Percentiles rank a stretch among this genome's conserved stretches.
Conservation (phyloP, 257 asterid genomes). For the Jaltomata sinuosa region DNA sequence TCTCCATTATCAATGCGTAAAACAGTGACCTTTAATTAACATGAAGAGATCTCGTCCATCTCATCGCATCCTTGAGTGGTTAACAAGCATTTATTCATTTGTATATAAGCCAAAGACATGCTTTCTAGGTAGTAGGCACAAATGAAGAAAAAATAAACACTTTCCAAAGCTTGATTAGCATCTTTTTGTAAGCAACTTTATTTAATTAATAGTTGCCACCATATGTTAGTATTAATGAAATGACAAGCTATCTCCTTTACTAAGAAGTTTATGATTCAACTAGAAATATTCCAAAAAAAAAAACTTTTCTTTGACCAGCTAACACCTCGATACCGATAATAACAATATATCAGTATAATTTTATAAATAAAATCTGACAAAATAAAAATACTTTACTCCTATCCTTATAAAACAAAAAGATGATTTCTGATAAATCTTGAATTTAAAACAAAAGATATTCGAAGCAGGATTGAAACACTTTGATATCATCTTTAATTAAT, state of each 20-base stretch:
- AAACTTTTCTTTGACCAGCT: not conserved
- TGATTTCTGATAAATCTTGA: too few species aligned
- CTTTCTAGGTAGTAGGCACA: not conserved
- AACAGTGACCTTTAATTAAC: not conserved
- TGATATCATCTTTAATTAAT: not conserved
- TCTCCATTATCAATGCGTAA: too few species aligned
- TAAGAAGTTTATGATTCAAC: not conserved
- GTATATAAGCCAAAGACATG: not conserved
- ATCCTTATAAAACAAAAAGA: too few species aligned
- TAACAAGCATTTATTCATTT: not conserved
- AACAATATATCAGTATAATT: too few species aligned
- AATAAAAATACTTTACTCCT: too few species aligned
- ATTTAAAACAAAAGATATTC: too few species aligned
- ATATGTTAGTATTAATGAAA: not conserved
- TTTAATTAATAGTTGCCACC: not conserved
- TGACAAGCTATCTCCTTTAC: not conserved
- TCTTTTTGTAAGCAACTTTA: not conserved
- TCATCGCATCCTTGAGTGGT: rapidly evolving
- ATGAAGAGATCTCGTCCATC: not conserved
- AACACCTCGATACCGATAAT: not conserved
- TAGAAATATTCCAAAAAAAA: not conserved
- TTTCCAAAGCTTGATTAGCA: not conserved
- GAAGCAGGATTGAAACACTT: too few species aligned
- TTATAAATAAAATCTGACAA: too few species aligned
- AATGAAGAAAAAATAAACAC: not conserved